Conservation (phyloP, 108 stramenopile genomes). For the Conticribra guillardii region DNA sequence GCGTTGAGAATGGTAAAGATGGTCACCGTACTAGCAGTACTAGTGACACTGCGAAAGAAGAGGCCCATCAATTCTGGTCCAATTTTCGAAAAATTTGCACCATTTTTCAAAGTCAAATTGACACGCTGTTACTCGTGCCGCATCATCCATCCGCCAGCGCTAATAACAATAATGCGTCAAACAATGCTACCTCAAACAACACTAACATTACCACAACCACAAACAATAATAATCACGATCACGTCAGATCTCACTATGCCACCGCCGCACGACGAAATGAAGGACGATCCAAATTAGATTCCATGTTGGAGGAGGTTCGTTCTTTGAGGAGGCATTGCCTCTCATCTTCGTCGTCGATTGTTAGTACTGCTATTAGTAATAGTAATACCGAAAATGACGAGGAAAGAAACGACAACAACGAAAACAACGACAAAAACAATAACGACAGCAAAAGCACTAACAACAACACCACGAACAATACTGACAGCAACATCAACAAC, state of each 20-base stretch:
- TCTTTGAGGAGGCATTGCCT: slow-evolving; percentile 21
- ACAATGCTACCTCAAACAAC: background rate
- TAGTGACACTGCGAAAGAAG: slow-evolving; percentile 12
- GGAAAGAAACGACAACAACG: background rate
- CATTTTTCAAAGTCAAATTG: slow-evolving; percentile 29
- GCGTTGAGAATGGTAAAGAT: background rate
- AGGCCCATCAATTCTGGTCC: slow-evolving; percentile 23
- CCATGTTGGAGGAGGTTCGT: slow-evolving; percentile 33
- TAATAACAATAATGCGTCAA: background rate
- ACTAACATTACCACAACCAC: background rate
- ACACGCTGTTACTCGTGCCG: slow-evolving; percentile 17
- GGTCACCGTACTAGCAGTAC: background rate
- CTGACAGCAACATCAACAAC: slow-evolving; percentile 1
- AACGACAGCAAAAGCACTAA: background rate
- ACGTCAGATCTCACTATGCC: slow-evolving; percentile 31
- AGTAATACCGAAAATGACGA: background rate
- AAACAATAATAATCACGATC: background rate
- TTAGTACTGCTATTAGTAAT: background rate
- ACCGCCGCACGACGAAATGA: slow-evolving; percentile 41
- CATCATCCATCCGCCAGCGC: background rate
- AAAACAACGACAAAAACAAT: background rate
- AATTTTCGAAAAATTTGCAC: slow-evolving; percentile 33
- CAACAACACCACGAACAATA: background rate
- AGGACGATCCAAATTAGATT: slow-evolving; percentile 29
- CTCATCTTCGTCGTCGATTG: slow-evolving; percentile 32